Conservation (phyloP, 2,329 filamentous ascomycete species). For the Xylaria polymorpha region DNA sequence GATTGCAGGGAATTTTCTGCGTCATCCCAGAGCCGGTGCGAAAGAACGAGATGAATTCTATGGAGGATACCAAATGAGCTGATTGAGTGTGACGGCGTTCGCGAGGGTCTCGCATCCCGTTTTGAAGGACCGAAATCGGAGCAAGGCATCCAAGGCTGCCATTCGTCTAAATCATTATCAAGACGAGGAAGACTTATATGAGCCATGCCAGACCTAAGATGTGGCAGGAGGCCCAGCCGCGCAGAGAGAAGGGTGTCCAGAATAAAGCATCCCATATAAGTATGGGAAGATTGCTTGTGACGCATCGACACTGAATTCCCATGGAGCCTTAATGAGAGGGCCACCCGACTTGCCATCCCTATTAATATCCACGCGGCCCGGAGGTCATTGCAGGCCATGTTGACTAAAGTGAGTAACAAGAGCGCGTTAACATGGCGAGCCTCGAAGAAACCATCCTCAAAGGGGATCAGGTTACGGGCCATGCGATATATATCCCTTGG, state of each 20-base stretch:
- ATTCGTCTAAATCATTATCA: constrained; percentile 78
- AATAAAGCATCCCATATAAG: constrained; percentile 69
- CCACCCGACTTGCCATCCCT: constrained; percentile 70
- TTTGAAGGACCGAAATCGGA: constrained; percentile 51
- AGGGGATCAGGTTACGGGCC: constrained; percentile 62
- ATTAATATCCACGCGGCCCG: constrained; percentile 72
- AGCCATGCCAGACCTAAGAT: constrained; percentile 62
- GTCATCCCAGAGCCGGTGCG: constrained; percentile 25
- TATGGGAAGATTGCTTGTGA: constrained; percentile 53
- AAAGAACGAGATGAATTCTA: constrained; percentile 39
- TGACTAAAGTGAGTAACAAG: constrained; percentile 70
- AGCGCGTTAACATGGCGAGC: constrained; percentile 66
- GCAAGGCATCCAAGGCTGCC: constrained; percentile 75
- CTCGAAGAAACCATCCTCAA: constrained; percentile 61
- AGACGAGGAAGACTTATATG: constrained; percentile 59
- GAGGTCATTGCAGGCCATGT: constrained; percentile 68
- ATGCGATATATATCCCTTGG: constrained; percentile 59
- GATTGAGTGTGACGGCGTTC: constrained; percentile 43
- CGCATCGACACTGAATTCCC: constrained; percentile 44
- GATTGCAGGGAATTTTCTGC: constrained; percentile 6
- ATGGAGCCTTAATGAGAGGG: constrained; percentile 57
- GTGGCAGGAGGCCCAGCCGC: constrained; percentile 61
- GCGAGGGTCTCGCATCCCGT: constrained; percentile 22
- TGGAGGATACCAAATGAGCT: constrained; percentile 42
- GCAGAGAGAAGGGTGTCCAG: constrained; percentile 69